Base-by-base conservation (phyloP, 495 filamentous ascomycete genomes). In the Staphylotrichum tortipilum region DNA sequence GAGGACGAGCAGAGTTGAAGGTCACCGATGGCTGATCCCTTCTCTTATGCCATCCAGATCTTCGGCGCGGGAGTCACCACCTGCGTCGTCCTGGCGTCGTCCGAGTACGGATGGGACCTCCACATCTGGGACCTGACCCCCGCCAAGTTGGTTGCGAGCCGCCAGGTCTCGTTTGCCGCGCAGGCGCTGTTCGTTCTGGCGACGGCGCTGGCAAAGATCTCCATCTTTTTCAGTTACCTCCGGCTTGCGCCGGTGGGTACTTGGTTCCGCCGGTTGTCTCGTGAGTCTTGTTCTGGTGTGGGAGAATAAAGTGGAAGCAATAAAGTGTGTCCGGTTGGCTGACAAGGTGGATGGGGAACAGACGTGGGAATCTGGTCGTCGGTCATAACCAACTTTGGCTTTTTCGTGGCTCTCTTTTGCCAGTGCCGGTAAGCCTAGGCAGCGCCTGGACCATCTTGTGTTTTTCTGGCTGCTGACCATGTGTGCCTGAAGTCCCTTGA, bases 221-320 rank as follows among this genome's bases (percentile, higher is more conserved):
- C 73, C 21, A 75, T 78, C 28, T 65, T 79, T 2, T 52, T 68
- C 31, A 73, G 71, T 54, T 79, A 78, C 56, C 60, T 77, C 9
- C 71, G 72, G 33, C 65, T 79, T 30, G 77, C 77, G 28, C 67
- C 69, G 7, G 50, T 53, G 17, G 36, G 55, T 18, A 53, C 51
- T 1, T 59, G 55, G 23, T 72, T 78, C 44, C 68, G 68, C 28
- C 57, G 64, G 19, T 47, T 63, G 14, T 65, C 64, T 1, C 59
- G 52, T 49, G 41, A 2, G 52, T 49, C 3, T 17, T 17, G 39
- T 11, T 10, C n/a, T n/a, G n/a, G n/a, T n/a, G n/a, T n/a, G n/a
- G n/a, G n/a, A n/a, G n/a, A n/a, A n/a, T n/a, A n/a, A n/a, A n/a
- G n/a, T n/a, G n/a, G n/a, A n/a, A n/a, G n/a, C n/a, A n/a, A n/a